A percentile compares a stretch with the other conserved stretches of the same genome.
phyloP scores from a whole-genome alignment of 345 rosid genomes.

The Eucalyptus coolabah region DNA sequence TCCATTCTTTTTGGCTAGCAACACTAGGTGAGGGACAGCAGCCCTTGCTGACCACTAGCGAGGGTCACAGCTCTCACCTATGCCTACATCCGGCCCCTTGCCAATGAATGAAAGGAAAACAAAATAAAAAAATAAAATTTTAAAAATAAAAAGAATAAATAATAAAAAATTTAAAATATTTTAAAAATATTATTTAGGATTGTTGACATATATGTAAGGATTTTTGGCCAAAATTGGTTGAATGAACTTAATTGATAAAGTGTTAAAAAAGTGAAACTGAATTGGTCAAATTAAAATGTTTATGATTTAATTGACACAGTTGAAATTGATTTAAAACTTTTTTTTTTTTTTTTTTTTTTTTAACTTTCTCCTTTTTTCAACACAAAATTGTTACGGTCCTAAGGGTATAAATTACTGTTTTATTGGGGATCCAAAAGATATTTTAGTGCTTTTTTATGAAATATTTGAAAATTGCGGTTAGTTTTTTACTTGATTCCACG shows the following conservation, averaged over 20 bases:
- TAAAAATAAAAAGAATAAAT: rapidly evolving
- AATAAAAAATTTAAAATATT: too few species aligned
- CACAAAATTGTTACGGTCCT: not conserved
- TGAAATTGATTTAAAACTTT: too few species aligned
- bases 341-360: too few species aligned
- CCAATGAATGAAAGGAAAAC: too few species aligned
- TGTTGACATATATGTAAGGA: too few species aligned
- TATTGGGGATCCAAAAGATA: not conserved
- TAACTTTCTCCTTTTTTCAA: not conserved
- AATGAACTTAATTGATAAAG: not conserved
- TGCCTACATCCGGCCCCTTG: too few species aligned
- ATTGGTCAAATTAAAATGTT: not conserved
- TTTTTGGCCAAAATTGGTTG: not conserved
- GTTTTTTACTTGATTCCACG: not conserved
- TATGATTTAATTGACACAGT: not conserved
- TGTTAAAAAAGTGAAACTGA: not conserved
- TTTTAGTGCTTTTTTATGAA: not conserved
- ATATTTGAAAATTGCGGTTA: not conserved
- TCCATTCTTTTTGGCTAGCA: too few species aligned
- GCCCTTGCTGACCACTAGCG: rapidly evolving
- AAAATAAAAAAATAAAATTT: too few species aligned
- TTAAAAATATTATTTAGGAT: too few species aligned
- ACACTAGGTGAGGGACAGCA: too few species aligned
- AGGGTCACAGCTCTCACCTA: too few species aligned
- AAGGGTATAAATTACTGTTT: not conserved